These are phyloP conservation scores for Beauveria scarabaeidicola DNA, from an alignment of 2,329 filamentous ascomycete species.

Conservation along the genomic window DNA sequence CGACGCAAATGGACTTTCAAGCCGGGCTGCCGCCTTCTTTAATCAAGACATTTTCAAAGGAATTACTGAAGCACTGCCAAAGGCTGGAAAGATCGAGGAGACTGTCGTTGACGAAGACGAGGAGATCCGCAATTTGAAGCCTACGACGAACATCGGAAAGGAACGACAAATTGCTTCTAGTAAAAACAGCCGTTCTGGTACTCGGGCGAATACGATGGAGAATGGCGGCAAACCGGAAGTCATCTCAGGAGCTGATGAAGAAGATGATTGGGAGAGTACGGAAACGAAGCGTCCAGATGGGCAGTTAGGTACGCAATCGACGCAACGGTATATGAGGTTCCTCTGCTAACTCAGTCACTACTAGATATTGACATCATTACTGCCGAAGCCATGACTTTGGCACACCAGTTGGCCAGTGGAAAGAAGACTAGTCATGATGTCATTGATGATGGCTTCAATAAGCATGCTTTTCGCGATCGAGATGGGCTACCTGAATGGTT, in stretches of 20 bases:
- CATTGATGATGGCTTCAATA: conserved; percentile 89
- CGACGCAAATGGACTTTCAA: conserved; percentile 50
- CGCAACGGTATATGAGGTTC: not conserved
- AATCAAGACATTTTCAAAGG: conserved; percentile 90
- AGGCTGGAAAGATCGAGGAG: conserved; percentile 23
- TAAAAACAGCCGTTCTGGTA: conserved; percentile 18
- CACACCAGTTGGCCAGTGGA: conserved; percentile 82
- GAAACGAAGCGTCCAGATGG: conserved; percentile 56
- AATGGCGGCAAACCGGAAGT: conserved; percentile 48
- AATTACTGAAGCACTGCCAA: conserved; percentile 55
- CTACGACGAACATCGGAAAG: conserved; percentile 24
- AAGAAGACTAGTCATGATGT: conserved; percentile 72
- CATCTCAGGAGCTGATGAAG: conserved; percentile 41
- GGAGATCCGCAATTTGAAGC: conserved; percentile 17
- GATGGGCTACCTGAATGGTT: conserved; percentile 98
- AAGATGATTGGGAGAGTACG: conserved; percentile 58
- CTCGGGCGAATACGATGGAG: conserved; percentile 25
- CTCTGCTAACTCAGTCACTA: conserved; percentile 17
- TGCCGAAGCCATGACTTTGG: conserved; percentile 97
- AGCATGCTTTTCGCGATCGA: conserved; percentile 78
- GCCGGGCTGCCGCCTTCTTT: conserved; percentile 81
- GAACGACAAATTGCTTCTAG: conserved; percentile 7
- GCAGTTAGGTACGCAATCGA: conserved; percentile 41
- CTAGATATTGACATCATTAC: conserved; percentile 95
- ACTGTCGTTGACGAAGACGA: conserved; percentile 25